phyloP scores from a whole-genome alignment of 345 rosid genomes.

The Anacardium occidentale region DNA sequence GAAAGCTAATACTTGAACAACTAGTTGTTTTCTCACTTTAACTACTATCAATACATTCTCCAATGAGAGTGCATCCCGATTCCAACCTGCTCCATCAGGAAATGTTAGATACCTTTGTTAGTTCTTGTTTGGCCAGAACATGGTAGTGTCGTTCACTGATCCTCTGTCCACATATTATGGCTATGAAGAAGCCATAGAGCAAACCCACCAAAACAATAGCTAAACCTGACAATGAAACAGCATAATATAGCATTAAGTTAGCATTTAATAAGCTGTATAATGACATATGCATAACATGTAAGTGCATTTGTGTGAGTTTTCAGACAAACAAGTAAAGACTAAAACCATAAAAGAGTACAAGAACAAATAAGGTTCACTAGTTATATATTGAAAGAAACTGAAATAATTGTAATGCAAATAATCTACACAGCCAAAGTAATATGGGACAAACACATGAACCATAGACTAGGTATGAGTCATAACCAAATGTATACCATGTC shows the following conservation, averaged over 20 bases:
- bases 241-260: not conserved
- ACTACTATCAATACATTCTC: not conserved
- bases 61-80: not conserved
- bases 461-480: not conserved
- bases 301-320: not conserved
- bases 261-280: not conserved
- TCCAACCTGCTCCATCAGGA: not conserved
- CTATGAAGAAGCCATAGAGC: conserved; percentile 95
- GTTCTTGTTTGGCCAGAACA: conserved; percentile 96
- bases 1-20: not conserved
- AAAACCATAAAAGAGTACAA: not conserved
- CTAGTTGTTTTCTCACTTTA: not conserved
- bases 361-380: not conserved
- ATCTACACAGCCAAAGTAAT: not conserved
- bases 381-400: not conserved
- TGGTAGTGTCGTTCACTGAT: conserved; percentile 97
- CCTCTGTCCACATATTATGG: conserved; percentile 98
- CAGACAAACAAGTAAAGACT: not conserved
- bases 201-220: conserved; percentile 96
- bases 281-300: not conserved
- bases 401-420: not conserved
- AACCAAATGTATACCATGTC: not conserved
- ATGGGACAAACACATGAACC: not conserved
- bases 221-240: conserved; percentile 50
- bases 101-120: conserved; percentile 66